These are phyloP conservation scores for Omphalotus guepiniiformis DNA, from an alignment of 768 basidiomycete genomes.

Conservation along the genomic window DNA sequence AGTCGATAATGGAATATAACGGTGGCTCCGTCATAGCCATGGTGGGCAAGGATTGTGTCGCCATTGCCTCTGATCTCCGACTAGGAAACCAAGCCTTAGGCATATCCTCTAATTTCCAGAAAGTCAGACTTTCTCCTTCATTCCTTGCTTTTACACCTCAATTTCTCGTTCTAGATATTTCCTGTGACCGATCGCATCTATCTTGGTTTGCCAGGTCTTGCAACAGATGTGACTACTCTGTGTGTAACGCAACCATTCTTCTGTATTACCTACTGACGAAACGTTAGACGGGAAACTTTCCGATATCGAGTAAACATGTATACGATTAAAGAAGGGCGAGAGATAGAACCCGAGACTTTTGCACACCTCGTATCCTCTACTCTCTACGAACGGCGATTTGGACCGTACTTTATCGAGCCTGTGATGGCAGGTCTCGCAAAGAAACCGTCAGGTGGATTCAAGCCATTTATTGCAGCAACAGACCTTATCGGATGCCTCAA, in stretches of 20 bases:
- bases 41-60: slow-evolving; percentile 98
- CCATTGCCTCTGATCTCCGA: slow-evolving; percentile 93
- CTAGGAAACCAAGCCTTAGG: slow-evolving; percentile 85
- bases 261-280: slow-evolving; percentile 5
- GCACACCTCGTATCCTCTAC: slow-evolving; percentile 94
- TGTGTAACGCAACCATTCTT: slow-evolving; percentile 30
- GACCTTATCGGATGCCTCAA: slow-evolving; percentile 93
- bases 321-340: slow-evolving; percentile 97
- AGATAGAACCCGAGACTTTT: slow-evolving; percentile 95
- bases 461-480: slow-evolving; percentile 93
- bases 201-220: slow-evolving; percentile 88
- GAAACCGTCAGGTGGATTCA: slow-evolving; percentile 63
- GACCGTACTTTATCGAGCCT: slow-evolving; percentile 95
- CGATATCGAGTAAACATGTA: slow-evolving; percentile 98
- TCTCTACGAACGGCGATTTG: slow-evolving; percentile 93
- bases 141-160: slow-evolving; percentile 9
- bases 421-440: slow-evolving; percentile 89
- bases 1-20: slow-evolving; percentile 92
- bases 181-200: slow-evolving; percentile 90
- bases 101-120: slow-evolving; percentile 90
- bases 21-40: slow-evolving; percentile 99
- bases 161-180: slow-evolving; percentile 63
- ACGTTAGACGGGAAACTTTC: slow-evolving; percentile 75
- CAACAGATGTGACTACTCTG: slow-evolving; percentile 91
- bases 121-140: slow-evolving; percentile 46